Evolutionary conservation across 805 yeast species (phyloP).

Genomic region (Schwanniomyces pseudopolymorphus): DNA sequence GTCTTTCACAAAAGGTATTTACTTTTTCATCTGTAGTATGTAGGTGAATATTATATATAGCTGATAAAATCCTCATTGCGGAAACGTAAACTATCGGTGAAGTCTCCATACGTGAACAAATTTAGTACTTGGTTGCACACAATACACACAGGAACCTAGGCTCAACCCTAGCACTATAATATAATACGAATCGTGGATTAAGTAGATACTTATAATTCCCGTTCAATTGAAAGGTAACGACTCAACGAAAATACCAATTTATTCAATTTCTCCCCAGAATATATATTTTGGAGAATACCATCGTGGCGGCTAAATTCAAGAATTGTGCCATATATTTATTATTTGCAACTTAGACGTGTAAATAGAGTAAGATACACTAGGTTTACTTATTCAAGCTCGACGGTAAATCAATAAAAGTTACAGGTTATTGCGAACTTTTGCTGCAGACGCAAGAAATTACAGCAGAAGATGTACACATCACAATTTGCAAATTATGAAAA

Average conservation of each 20-base stretch:
- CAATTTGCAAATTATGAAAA: neutral
- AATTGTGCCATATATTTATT: too few species aligned
- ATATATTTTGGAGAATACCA: neutral
- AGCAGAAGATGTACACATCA: neutral
- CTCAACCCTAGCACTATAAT: neutral
- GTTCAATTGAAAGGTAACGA: neutral
- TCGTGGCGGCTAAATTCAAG: neutral
- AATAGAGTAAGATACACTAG: neutral
- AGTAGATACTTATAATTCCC: neutral
- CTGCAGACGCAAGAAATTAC: neutral
- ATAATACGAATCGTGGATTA: neutral
- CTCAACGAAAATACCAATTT: neutral
- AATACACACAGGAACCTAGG: neutral
- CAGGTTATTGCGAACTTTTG: too few species aligned
- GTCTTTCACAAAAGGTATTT: neutral
- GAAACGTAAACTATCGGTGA: neutral
- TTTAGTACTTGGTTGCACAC: neutral
- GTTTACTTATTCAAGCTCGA: too few species aligned
- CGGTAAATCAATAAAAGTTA: too few species aligned
- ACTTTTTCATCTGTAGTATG: neutral
- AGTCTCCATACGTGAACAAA: neutral
- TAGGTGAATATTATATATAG: neutral
- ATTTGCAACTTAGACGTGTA: neutral
- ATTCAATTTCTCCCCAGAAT: too few species aligned
- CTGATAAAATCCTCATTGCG: neutral